Conservation (phyloP, 2,329 filamentous ascomycete species). For the Colletotrichum melonis region DNA sequence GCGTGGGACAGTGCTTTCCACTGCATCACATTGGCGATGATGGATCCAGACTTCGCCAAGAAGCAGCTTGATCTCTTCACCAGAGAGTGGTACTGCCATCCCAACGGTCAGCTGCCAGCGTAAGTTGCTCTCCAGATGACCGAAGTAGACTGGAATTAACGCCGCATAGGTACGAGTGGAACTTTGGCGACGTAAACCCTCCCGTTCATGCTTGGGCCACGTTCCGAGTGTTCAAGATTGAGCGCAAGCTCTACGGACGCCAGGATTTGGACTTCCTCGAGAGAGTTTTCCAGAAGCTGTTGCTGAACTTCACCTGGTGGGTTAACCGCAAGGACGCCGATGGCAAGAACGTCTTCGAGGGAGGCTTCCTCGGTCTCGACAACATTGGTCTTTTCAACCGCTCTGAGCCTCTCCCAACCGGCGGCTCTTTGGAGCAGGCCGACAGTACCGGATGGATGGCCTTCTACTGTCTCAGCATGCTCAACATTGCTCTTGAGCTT, state of each 20-base stretch:
- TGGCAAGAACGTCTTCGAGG: slow-evolving; percentile 97
- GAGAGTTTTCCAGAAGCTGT: slow-evolving; percentile 93
- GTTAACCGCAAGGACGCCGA: slow-evolving; percentile 95
- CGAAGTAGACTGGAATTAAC: slow-evolving; percentile 34
- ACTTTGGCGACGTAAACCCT: slow-evolving; percentile 96
- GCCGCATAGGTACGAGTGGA: slow-evolving; percentile 80
- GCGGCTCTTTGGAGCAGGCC: slow-evolving; percentile 92
- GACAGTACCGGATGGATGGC: slow-evolving; percentile 99
- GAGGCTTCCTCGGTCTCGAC: slow-evolving; percentile 93
- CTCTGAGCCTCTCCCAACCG: slow-evolving; percentile 92
- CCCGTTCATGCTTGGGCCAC: slow-evolving; percentile 97
- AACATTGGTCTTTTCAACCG: slow-evolving; percentile 98
- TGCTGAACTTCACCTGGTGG: slow-evolving; percentile 99
- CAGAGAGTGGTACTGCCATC: slow-evolving; percentile 98
- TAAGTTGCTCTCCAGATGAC: slow-evolving; percentile 55
- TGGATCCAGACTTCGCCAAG: slow-evolving; percentile 97
- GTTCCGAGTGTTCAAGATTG: slow-evolving; percentile 97
- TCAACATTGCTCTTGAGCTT: slow-evolving; percentile 95
- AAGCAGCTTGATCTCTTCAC: slow-evolving; percentile 97
- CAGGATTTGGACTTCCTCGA: slow-evolving; percentile 97
- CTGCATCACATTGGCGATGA: slow-evolving; percentile 95
- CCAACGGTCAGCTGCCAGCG: slow-evolving; percentile 93
- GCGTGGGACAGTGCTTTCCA: slow-evolving; percentile 98
- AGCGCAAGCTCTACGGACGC: slow-evolving; percentile 94
- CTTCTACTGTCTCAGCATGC: slow-evolving; percentile 95